Base-by-base conservation (phyloP, 2,329 filamentous ascomycete genomes). In the Hypomyces rosellus region DNA sequence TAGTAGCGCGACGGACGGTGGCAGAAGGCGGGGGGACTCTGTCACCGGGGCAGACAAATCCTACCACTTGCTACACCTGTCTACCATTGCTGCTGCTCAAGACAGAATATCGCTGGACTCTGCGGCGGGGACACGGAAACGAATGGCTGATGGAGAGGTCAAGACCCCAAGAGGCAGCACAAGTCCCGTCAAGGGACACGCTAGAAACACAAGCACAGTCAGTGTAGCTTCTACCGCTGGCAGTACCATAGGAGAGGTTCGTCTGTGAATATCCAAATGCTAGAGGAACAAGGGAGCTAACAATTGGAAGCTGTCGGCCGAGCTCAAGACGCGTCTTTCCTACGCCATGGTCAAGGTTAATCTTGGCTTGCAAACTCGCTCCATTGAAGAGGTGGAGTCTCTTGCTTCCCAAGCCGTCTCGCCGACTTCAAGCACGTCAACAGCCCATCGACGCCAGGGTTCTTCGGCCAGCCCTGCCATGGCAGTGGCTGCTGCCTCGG, bases 281-380 rank as follows among this genome's bases (percentile, higher is more conserved):
- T 18, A 13, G 13, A 12, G 33, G 20, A 20, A 40, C 34, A 33
- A 36, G 33, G 52, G 56, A 55, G 58, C 54, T 60, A 52, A 57
- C 54, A 16, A 40, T 43, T 34, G 38, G 6, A 65, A 90, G 86
- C 72, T 89, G 48, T 89, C 88, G 38, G 81, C 84, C 49, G 87
- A 92, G 63, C 77, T 97, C 47, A 86, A 85, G 63, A 85, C 89
- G 46, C 86, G 89, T 60, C 77, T 97, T 25, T 89, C 89, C 6
- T 96, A 96, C 67, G 92, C 92, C 56, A 93, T 95, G 80, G 80
- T 95, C 64, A 96, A 96, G 68, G 87, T 96, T 38, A 89, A 89
- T 64, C 84, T 95, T 63, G 89, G 89, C 52, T 93, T 90, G 86
- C 87, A 95, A 68, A 79, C 84, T 45, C 83, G 86, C 55, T 83